These are phyloP conservation scores for Cryphonectria parasitica DNA, from an alignment of 2,329 filamentous ascomycete species.

Conservation along the genomic window DNA sequence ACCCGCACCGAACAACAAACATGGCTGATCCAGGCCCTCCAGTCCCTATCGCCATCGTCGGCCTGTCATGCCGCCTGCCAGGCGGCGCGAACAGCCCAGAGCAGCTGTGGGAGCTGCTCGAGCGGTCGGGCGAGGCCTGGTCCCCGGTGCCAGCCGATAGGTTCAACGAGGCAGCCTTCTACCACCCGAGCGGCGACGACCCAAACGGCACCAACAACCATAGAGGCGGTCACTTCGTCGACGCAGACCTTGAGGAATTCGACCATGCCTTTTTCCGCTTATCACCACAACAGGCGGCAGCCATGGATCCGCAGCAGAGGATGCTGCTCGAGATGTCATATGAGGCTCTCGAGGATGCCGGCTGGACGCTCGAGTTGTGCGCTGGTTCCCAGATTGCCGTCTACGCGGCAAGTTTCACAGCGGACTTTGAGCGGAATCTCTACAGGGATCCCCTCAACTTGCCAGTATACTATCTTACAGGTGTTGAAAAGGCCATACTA, in stretches of 20 bases:
- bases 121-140: background rate
- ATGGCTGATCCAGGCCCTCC: no score
- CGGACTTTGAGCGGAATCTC: slow-evolving; percentile 36
- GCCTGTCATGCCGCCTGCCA: no score
- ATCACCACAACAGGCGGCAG: slow-evolving; percentile 66
- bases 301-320: slow-evolving; percentile 69
- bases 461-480: slow-evolving; percentile 39
- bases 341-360: slow-evolving; percentile 63
- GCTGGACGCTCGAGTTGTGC: slow-evolving; percentile 31
- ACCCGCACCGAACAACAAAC: no score
- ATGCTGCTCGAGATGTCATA: slow-evolving; percentile 66
- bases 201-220: slow-evolving; percentile 14
- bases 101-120: background rate
- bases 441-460: slow-evolving; percentile 30
- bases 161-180: slow-evolving; percentile 13
- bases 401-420: slow-evolving; percentile 38
- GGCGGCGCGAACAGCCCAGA: no score
- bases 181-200: slow-evolving; percentile 1
- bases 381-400: slow-evolving; percentile 34
- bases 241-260: background rate
- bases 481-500: slow-evolving; percentile 40
- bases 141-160: background rate
- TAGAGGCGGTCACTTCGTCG: slow-evolving; percentile 12
- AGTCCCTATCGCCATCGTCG: no score
- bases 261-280: slow-evolving; percentile 65